These are phyloP conservation scores for Gigaspora rosea DNA, from an alignment of 192 early-diverging fungal genomes.

Conservation along the genomic window DNA sequence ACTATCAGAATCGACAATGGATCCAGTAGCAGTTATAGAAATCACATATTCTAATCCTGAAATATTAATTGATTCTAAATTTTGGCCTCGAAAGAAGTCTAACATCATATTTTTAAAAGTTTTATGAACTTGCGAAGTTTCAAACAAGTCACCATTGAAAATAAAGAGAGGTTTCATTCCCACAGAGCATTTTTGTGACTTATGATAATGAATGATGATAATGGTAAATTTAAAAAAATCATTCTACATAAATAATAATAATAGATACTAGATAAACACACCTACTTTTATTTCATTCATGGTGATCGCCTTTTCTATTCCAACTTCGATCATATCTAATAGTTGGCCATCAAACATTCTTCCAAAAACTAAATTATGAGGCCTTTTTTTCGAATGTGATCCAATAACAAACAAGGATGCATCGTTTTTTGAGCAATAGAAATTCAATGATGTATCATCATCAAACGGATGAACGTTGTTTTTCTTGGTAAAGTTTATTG, in stretches of 20 bases:
- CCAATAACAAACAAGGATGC: conserved; percentile 87
- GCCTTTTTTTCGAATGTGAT: conserved; percentile 94
- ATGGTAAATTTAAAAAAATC: not conserved
- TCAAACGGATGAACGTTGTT: conserved; percentile 98
- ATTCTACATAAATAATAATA: too few species aligned
- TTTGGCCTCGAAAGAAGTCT: conserved; percentile 89
- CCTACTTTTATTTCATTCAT: conserved; percentile 71
- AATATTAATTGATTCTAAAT: conserved; percentile 73
- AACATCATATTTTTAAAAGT: conserved; percentile 82
- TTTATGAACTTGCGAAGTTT: conserved; percentile 63
- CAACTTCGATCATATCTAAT: conserved; percentile 95
- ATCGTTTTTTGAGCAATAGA: conserved; percentile 97
- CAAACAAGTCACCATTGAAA: conserved; percentile 90
- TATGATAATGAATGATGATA: not conserved
- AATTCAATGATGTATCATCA: conserved; percentile 86
- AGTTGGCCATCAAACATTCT: conserved; percentile 93
- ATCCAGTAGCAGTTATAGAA: conserved; percentile 65
- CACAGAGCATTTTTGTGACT: conserved; percentile 68
- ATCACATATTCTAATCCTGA: conserved; percentile 91
- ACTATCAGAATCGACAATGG: conserved; percentile 46
- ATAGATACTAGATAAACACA: not conserved
- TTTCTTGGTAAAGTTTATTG: conserved; percentile 87
- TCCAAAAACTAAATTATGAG: conserved; percentile 88
- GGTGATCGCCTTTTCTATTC: conserved; percentile 68
- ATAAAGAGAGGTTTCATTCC: conserved; percentile 89